phyloP scores from a whole-genome alignment of 1,139 yeast genomes.

The Hyphopichia wangnamkhiaoensis region DNA sequence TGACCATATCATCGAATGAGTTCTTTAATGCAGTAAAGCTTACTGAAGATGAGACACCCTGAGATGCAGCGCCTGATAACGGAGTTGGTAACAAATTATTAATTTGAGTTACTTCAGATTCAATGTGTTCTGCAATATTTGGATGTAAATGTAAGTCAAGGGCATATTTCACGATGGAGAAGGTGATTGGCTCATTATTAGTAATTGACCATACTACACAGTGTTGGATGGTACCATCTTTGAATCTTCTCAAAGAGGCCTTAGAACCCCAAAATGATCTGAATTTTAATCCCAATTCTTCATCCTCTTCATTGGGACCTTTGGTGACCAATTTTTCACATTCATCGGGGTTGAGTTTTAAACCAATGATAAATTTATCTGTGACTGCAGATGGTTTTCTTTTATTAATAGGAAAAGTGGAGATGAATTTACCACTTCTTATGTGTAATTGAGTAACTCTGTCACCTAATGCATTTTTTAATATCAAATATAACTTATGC shows the following conservation, averaged over 20 bases:
- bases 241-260: constrained; percentile 85
- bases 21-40: constrained; percentile 58
- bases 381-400: constrained; percentile 51
- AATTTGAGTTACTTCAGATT: constrained; percentile 44
- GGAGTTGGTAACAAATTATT: constrained; percentile 60
- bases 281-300: constrained; percentile 62
- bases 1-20: constrained; percentile 69
- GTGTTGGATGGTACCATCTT: constrained; percentile 85
- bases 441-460: constrained; percentile 54
- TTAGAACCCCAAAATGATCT: constrained; percentile 87
- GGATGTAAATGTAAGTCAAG: constrained; percentile 63
- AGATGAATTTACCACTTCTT: constrained; percentile 23
- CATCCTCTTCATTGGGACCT: constrained; percentile 74
- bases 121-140: constrained; percentile 42
- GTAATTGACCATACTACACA: constrained; percentile 82
- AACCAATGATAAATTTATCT: constrained; percentile 54
- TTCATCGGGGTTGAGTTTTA: constrained; percentile 70
- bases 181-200: constrained; percentile 64
- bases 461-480: constrained; percentile 67
- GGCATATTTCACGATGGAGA: constrained; percentile 63
- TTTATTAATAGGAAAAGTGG: constrained; percentile 51
- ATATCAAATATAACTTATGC: constrained; percentile 59
- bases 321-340: constrained; percentile 79
- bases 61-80: constrained; percentile 56
- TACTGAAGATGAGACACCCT: constrained; percentile 50